phyloP scores from a whole-genome alignment of 139 green algal species.

The Astrephomene gubernaculifera region DNA sequence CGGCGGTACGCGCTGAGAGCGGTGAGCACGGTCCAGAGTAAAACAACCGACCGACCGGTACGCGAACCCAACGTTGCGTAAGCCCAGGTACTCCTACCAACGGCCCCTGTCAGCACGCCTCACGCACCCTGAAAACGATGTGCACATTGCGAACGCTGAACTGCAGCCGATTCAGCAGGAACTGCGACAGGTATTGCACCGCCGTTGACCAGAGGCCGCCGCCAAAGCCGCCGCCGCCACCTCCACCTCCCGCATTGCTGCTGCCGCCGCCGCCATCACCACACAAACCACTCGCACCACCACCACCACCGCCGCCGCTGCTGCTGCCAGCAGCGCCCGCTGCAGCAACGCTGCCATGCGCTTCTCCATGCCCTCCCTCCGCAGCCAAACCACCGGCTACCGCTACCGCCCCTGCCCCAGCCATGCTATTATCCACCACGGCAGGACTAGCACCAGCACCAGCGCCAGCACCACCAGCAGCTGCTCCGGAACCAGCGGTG shows the following conservation, averaged over 20 bases:
- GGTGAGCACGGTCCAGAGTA: too few relatives aligned
- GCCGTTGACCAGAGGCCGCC: slow-evolving; percentile 56
- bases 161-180: slow-evolving; percentile 81
- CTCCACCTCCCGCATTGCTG: not conserved
- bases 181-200: slow-evolving; percentile 63
- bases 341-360: not conserved
- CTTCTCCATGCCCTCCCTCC: not conserved
- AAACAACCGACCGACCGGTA: too few relatives aligned
- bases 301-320: not conserved
- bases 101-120: too few relatives aligned
- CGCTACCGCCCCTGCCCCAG: not conserved
- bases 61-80: too few relatives aligned
- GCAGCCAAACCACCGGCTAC: not conserved
- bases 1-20: too few relatives aligned
- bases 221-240: slow-evolving; percentile 13
- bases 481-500: too few relatives aligned
- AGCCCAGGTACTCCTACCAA: too few relatives aligned
- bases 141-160: slow-evolving; percentile 77
- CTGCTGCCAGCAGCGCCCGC: not conserved
- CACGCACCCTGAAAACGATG: slow-evolving; percentile 72
- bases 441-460: too few relatives aligned
- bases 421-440: too few relatives aligned
- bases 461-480: too few relatives aligned
- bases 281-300: not conserved
- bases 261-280: not conserved